Conservation (phyloP, 768 basidiomycete genomes). For the Tricholoma furcatifolium region DNA sequence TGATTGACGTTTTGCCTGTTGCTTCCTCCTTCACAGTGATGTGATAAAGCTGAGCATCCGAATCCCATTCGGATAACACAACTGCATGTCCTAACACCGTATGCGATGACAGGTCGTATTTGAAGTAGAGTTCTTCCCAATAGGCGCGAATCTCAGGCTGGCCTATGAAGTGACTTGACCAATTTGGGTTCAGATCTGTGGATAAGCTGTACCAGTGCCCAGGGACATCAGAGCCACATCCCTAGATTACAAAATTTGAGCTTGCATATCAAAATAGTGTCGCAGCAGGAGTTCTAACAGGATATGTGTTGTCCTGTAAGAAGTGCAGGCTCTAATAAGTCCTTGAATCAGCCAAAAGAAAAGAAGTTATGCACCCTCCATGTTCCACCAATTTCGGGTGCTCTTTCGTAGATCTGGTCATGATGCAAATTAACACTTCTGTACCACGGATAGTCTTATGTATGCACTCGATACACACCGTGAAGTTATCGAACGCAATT, state of each 20-base stretch:
- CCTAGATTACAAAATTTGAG: slow-evolving; percentile 25
- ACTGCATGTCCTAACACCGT: slow-evolving; percentile 44
- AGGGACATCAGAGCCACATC: slow-evolving; percentile 57
- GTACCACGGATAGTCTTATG: not conserved
- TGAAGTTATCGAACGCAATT: slow-evolving; percentile 46
- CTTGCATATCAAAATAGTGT: not conserved
- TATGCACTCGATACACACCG: slow-evolving; percentile 28
- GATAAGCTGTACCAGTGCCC: slow-evolving; percentile 57
- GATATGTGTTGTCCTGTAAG: slow-evolving; percentile 53
- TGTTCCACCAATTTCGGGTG: slow-evolving; percentile 48
- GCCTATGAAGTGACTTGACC: slow-evolving; percentile 42
- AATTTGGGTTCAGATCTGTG: slow-evolving; percentile 51
- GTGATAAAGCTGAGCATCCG: slow-evolving; percentile 38
- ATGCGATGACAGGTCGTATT: slow-evolving; percentile 38
- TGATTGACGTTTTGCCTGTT: slow-evolving; percentile 32
- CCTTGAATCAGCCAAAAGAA: not conserved
- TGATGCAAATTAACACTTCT: not conserved
- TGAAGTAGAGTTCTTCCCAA: slow-evolving; percentile 46
- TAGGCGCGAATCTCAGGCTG: slow-evolving; percentile 54
- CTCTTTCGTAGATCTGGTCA: slow-evolving; percentile 52
- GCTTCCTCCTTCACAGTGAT: slow-evolving; percentile 34
- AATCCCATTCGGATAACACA: slow-evolving; percentile 43
- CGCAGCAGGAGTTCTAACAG: slow-evolving; percentile 29
- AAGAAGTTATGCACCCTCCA: slow-evolving; percentile 46
- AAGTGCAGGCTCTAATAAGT: not conserved